phyloP scores from a whole-genome alignment of 352 stramenopile species.

The Globisporangium spiculum region DNA sequence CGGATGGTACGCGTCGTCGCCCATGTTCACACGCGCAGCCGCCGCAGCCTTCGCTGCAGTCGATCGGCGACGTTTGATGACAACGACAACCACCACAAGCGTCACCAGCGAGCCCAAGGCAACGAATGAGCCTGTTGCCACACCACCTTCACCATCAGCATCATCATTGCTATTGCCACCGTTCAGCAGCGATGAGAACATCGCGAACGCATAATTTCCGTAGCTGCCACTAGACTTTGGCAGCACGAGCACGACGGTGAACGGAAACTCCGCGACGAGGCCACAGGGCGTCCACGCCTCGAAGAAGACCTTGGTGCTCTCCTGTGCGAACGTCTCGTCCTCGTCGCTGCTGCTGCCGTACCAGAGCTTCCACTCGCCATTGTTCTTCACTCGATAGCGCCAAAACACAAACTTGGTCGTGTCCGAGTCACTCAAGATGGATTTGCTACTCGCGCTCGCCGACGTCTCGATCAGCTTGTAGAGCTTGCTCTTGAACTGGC shows the following conservation, averaged over 20 bases:
- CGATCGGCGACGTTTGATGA: slow-evolving; percentile 21
- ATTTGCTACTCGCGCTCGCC: slow-evolving; percentile 22
- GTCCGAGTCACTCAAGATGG: slow-evolving; percentile 9
- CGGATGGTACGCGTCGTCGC: slow-evolving; percentile 56
- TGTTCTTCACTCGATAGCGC: slow-evolving; percentile 50
- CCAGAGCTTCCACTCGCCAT: slow-evolving; percentile 43
- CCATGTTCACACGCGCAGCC: slow-evolving; percentile 17
- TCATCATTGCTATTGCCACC: slow-evolving; percentile 14
- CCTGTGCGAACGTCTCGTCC: slow-evolving; percentile 25
- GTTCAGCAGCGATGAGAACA: slow-evolving; percentile 13
- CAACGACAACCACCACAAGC: slow-evolving; percentile 33
- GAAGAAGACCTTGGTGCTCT: slow-evolving; percentile 40
- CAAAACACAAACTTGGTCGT: slow-evolving; percentile 51
- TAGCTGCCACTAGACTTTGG: slow-evolving; percentile 13
- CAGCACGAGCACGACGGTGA: slow-evolving; percentile 64
- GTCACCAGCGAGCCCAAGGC: neutral
- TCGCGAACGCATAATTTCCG: neutral
- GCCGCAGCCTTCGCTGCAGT: slow-evolving; percentile 8
- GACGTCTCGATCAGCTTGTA: slow-evolving; percentile 36
- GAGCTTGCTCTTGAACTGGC: slow-evolving; percentile 33
- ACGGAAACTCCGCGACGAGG: slow-evolving; percentile 30
- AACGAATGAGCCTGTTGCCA: slow-evolving; percentile 6
- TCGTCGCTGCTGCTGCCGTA: slow-evolving; percentile 16
- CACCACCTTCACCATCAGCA: slow-evolving; percentile 20
- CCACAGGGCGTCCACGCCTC: slow-evolving; percentile 64